Evolutionary conservation across 495 filamentous ascomycete genomes (phyloP).

Genomic region (Chaetomium tenue): DNA sequence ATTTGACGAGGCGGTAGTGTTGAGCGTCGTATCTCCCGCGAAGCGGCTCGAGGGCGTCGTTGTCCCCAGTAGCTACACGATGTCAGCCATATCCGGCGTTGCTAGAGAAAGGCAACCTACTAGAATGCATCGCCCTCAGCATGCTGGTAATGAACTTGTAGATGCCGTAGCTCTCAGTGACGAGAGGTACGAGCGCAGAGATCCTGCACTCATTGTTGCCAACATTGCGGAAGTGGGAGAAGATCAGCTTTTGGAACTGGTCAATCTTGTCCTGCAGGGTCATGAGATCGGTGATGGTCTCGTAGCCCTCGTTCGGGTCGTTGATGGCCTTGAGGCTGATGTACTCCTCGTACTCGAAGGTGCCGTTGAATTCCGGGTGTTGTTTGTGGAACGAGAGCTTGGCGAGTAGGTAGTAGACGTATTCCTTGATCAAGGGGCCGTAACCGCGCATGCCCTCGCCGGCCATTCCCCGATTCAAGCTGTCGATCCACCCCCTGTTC

Average conservation of each 20-base stretch:
- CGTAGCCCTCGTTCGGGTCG: conserved; percentile 98
- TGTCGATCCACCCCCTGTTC: conserved; percentile 88
- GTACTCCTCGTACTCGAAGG: conserved; percentile 99
- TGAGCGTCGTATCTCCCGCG: conserved; percentile 88
- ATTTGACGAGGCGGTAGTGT: conserved; percentile 91
- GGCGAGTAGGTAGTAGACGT: conserved; percentile 88
- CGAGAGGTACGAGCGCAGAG: conserved; percentile 85
- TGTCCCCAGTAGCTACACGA: conserved; percentile 75
- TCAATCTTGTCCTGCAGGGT: conserved; percentile 96
- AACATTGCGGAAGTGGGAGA: conserved; percentile 87
- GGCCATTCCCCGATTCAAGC: conserved; percentile 76
- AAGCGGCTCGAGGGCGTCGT: conserved; percentile 89
- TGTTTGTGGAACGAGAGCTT: conserved; percentile 93
- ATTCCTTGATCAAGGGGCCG: conserved; percentile 87
- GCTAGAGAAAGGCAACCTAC: conserved; percentile 49
- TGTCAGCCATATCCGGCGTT: conserved; percentile 31
- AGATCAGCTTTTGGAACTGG: conserved; percentile 95
- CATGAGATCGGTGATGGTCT: conserved; percentile 97
- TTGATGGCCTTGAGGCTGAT: conserved; percentile 97
- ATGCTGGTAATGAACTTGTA: conserved; percentile 96
- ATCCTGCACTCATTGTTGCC: conserved; percentile 96
- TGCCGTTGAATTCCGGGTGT: conserved; percentile 97
- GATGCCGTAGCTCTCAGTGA: conserved; percentile 97
- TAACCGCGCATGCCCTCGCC: conserved; percentile 92
- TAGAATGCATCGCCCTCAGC: conserved; percentile 94